Evolutionary conservation across 352 stramenopile genomes (phyloP), one percentile per base, ranked within the genome.

Genomic region (Phytophthora syringae): DNA sequence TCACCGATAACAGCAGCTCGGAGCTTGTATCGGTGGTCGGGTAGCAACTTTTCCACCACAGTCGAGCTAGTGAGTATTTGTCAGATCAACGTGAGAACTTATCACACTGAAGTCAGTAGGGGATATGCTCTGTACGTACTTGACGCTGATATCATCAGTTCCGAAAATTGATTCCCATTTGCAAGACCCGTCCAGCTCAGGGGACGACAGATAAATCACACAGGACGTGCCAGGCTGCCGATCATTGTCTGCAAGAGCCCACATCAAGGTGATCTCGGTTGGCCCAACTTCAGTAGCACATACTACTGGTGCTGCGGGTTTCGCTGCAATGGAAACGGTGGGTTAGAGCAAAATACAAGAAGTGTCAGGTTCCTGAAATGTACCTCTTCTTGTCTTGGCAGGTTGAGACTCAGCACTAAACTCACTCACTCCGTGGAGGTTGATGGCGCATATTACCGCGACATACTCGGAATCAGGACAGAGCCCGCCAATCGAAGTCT

Each of bases 381-480:
- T 20, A 86, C 79, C 68, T 70, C 18, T 66, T 25, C 55, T 53
- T 0, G 81, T 88, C 40, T 36, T 75, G 3, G 60, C 60, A 7
- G 66, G 43, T 13, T 73, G 32, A 6, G 75, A 88, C 2, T 53
- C 40, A 2, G 47, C 20, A 25, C 81, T 84, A 52, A 86, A 87
- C 7, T 78, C 67, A 50, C 84, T 86, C 48, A 84, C 70, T 2
- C 84, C 84, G 39, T 88, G 74, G 32, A 93, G 36, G 25, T 77
- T 90, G 34, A 88, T 72, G 1, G 84, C 80, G 16, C 76, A 79
- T 3, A 93, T 64, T 36, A 79, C 55, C 15, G 73, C 60, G 13
- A 40, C 44, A 61, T 90, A 93, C 37, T 77, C 60, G 0, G 69
- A 82, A 53, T 83, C 64, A 1, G 78, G 59, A 30, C 45, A 43